These are phyloP conservation scores for Termitomyces sp. DNA, from an alignment of 768 basidiomycete species.

Conservation along the genomic window DNA sequence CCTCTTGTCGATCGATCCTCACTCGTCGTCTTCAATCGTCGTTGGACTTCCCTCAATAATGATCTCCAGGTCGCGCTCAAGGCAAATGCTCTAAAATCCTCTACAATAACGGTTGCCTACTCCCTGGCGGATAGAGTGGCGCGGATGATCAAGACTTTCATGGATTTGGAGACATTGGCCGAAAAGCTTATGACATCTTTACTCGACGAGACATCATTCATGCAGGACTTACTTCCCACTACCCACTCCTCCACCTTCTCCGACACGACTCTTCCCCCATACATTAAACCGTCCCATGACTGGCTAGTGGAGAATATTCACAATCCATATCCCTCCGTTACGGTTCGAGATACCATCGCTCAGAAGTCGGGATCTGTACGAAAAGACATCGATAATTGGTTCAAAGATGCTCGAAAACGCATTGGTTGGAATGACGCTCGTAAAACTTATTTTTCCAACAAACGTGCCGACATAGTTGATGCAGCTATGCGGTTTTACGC, in stretches of 20 bases:
- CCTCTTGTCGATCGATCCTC: no score
- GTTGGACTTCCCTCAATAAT: no score
- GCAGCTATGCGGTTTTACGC: constrained; percentile 34
- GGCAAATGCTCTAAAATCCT: no score
- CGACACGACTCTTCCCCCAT: constrained; percentile 3
- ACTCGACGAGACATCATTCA: background rate
- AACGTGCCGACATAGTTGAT: constrained; percentile 29
- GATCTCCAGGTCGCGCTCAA: no score
- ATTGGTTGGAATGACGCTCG: constrained; percentile 51
- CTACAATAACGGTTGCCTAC: no score
- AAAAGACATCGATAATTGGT: constrained; percentile 45
- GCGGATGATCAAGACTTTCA: no score
- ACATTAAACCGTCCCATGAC: constrained; percentile 25
- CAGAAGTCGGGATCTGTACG: constrained; percentile 15
- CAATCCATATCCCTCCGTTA: constrained; percentile 46
- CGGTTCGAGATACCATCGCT: constrained; percentile 27
- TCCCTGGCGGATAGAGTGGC: no score
- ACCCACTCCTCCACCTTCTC: no score
- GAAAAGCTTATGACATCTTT: background rate
- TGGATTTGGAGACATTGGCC: no score
- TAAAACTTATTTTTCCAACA: constrained; percentile 27
- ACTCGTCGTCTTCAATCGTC: no score
- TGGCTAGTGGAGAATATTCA: constrained; percentile 47
- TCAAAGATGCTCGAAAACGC: constrained; percentile 41
- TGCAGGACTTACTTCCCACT: no score